Evolutionary conservation across 1,284 basidiomycete species (phyloP).

Genomic region (Porogramme epimiltina): DNA sequence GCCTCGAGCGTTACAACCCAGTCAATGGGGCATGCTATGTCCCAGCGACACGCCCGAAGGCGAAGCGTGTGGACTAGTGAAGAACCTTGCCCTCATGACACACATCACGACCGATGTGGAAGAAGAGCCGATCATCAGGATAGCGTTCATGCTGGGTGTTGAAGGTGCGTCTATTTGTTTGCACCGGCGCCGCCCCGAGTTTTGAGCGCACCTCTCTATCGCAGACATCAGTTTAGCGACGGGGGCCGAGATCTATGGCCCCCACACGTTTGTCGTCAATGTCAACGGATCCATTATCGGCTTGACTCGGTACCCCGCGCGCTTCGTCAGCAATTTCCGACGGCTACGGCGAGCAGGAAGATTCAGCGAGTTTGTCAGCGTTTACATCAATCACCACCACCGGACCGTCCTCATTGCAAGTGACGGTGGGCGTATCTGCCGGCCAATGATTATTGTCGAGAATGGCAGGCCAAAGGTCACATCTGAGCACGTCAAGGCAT

Average conservation of each 20-base stretch:
- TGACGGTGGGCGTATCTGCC: conserved; percentile 97
- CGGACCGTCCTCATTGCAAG: conserved; percentile 95
- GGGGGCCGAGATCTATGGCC: conserved; percentile 94
- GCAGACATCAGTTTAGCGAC: conserved; percentile 91
- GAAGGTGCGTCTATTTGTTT: conserved; percentile 63
- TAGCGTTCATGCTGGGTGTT: conserved; percentile 94
- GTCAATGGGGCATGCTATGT: conserved; percentile 99
- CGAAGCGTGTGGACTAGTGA: conserved; percentile 98
- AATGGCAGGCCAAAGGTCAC: conserved; percentile 79
- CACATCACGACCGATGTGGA: conserved; percentile 99
- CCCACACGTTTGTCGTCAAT: conserved; percentile 92
- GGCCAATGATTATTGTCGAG: conserved; percentile 98
- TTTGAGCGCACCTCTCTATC: conserved; percentile 17
- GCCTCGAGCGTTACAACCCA: conserved; percentile 94
- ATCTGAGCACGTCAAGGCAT: conserved; percentile 79
- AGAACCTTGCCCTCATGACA: conserved; percentile 99
- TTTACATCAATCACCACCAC: conserved; percentile 97
- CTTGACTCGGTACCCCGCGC: conserved; percentile 83
- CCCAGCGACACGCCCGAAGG: conserved; percentile 99
- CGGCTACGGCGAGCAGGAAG: conserved; percentile 89
- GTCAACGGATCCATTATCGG: conserved; percentile 98
- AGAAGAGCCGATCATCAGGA: conserved; percentile 89
- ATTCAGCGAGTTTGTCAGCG: conserved; percentile 95
- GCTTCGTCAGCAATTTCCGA: conserved; percentile 91
- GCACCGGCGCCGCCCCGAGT: neutral